Percentiles rank a stretch among this genome's conserved stretches.
Conservation (phyloP, 2,329 filamentous ascomycete species). For the Zarea fungicola region DNA sequence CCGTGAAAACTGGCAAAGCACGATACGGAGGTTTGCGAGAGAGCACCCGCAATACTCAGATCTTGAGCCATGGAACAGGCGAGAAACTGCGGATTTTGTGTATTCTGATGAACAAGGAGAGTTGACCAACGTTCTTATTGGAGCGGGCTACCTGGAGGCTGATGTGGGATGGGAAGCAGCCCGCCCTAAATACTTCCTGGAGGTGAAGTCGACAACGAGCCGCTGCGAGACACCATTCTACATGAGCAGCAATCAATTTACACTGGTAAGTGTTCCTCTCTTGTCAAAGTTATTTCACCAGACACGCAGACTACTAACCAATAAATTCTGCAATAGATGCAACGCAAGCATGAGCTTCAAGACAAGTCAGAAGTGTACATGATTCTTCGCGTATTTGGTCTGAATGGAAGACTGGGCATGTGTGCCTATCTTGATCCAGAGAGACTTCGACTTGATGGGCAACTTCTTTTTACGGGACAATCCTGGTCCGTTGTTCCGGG, state of each 20-base stretch:
- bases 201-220: constrained; percentile 44
- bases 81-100: constrained; percentile 40
- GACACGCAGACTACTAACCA: no score
- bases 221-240: constrained; percentile 35
- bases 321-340: constrained; percentile 14
- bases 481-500: constrained; percentile 15
- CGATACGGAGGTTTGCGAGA: constrained; percentile 33
- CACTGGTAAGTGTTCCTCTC: constrained; percentile 26
- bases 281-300: neutral
- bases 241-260: constrained; percentile 39
- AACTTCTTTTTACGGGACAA: constrained; percentile 17
- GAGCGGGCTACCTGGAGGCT: constrained; percentile 12
- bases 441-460: constrained; percentile 15
- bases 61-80: constrained; percentile 33
- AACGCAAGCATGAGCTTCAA: constrained; percentile 13
- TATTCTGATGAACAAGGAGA: constrained; percentile 25
- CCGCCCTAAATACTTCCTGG: constrained; percentile 39
- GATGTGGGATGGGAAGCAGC: constrained; percentile 16
- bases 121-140: constrained; percentile 15
- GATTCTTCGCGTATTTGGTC: constrained; percentile 17
- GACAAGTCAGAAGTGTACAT: constrained; percentile 15
- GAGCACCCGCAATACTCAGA: constrained; percentile 33
- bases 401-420: constrained; percentile 14
- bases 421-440: constrained; percentile 17
- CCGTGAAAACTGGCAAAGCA: constrained; percentile 40